Evolutionary conservation across 2,329 filamentous ascomycete genomes (phyloP), one percentile per base, ranked within the genome.

Genomic region (Pseudogymnoascus sp.): DNA sequence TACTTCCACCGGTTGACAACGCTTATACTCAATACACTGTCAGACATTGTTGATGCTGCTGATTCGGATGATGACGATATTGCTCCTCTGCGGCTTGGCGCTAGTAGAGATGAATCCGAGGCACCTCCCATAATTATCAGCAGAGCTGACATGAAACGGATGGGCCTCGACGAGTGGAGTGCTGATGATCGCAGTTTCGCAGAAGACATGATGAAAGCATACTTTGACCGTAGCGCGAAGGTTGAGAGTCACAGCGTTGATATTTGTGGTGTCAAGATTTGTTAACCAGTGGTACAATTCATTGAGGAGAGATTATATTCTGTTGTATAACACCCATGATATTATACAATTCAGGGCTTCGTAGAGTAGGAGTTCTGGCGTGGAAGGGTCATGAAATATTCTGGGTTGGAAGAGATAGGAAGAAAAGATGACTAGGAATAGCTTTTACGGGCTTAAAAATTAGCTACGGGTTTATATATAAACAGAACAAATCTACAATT

Each of bases 101-200:
- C 3, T 75, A 91, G 68, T 35, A 65, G 65, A 38, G 72, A 71
- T 3, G 72, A 73, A 9, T 63, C 65, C 18, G 68, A 68, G 6
- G 70, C 63, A 62, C 71, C 62, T 1, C 63, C 67, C 14, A 72
- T 90, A 59, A 78, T 80, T 11, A 77, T 93, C 21, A 82, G 82
- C 65, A 84, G 83, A 66, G 85, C 86, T 25, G 85, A 89, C 62
- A 73, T 93, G 59, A 81, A 84, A 63, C 79, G 81, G 52, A 88
- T 93, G 85, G 90, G 90, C 0, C 80, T 95, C 18, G 90, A 95
- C 69, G 80, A 87, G 0, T 95, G 90, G 89, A 92, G 88, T 71
- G 78, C 81, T 33, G 78, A 79, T 14, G 90, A 93, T 71, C 83
- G 83, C n/a, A 78, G 78, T 2, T 93, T 93, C 70, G 81, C 91